Base-by-base conservation (phyloP, 257 asterid genomes). In the Schizonepeta tenuifolia region DNA sequence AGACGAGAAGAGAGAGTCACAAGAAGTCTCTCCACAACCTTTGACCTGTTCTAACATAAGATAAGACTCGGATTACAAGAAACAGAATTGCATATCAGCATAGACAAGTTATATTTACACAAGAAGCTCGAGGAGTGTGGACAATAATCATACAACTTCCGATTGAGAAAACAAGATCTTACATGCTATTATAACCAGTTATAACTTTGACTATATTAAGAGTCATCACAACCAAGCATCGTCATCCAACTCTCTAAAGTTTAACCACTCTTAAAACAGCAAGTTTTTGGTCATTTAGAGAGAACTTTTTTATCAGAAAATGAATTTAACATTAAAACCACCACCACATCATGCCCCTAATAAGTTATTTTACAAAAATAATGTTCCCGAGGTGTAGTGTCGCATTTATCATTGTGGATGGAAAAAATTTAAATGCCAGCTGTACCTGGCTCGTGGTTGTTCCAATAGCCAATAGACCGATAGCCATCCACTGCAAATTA, bases 401-500 rank as follows among this genome's bases (percentile, higher is more conserved):
- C 73, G 28, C 62, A 61, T 13, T 33, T 36, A 40, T n/a, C 6
- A 58, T 21, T 31, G 51, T 71, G 7, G 33, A 73, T 17, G 18
- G 20, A 65, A 72, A 77, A 36, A 57, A 64, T 38, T 12, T 22
- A 81, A 55, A 46, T 72, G 59, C 20, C 33, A 71, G 35, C 26
- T 46, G 76, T 77, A 93, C 97, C 97, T 93, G 97, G 82, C 98
- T 93, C 40, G 96, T 93, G 79, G 98, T 93, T 26, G 98, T 90
- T 81, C 97, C 97, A 70, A 92, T 85, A 80, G 99, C 97, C 85
- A 95, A 81, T 64, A 95, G 84, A 60, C 86, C 72, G 66, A 95
- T 84, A 17, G 98, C 98, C 89, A 90, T 88, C 99, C 99, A 95
- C 89, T 92, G 97, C 95, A 95, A 85, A 82, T 86, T 88, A 69